Conservation (phyloP, 768 basidiomycete species). For the Cystobasidium ongulense region DNA sequence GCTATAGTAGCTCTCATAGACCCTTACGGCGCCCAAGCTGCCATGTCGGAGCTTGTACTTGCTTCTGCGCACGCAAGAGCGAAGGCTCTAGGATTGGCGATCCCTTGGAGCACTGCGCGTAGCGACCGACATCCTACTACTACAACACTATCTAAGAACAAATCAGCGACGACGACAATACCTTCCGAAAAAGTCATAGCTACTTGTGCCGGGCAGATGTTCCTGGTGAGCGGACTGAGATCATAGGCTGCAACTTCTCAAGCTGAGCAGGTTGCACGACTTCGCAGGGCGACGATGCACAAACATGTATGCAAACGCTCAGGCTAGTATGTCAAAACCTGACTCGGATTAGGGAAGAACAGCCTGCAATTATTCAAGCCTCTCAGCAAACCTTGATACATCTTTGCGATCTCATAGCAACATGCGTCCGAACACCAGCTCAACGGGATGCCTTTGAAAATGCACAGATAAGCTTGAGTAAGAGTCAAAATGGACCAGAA, state of each 20-base stretch:
- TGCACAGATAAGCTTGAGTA: not conserved
- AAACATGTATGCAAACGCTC: not conserved
- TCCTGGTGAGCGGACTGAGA: not conserved
- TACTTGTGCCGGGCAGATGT: not conserved
- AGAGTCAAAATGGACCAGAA: not conserved
- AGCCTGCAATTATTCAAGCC: not conserved
- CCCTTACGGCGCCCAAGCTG: not conserved
- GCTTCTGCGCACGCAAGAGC: slow-evolving; percentile 1
- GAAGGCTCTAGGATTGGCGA: not conserved
- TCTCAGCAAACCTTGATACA: not conserved
- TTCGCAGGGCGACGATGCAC: not conserved
- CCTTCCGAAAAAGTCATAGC: not conserved
- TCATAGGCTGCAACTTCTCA: not conserved
- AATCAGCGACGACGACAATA: not conserved
- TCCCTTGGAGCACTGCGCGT: not conserved
- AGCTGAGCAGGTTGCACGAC: not conserved
- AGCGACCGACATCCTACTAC: not conserved
- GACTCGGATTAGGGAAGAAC: not conserved
- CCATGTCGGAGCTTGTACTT: slow-evolving; percentile 4
- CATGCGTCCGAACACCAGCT: not conserved
- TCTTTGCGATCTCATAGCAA: slow-evolving; percentile 4
- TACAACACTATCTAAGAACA: not conserved
- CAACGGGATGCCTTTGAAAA: not conserved
- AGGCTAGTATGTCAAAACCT: not conserved
- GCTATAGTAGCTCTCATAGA: not conserved